Evolutionary conservation across 352 stramenopile species (phyloP).

Genomic region (Saprolegnia diclina): DNA sequence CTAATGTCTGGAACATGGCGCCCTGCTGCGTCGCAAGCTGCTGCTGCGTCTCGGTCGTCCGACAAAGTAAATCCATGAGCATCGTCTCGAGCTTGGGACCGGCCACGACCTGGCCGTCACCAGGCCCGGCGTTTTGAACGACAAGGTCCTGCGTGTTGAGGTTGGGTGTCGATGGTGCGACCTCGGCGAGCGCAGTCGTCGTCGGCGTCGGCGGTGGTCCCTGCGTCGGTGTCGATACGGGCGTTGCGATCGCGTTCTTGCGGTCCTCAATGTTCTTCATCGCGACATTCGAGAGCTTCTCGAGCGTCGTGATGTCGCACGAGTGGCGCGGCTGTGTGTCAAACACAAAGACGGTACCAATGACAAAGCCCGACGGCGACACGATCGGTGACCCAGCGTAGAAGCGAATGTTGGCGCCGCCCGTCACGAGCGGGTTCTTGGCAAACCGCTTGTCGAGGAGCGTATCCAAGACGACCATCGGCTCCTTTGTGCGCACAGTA

Average conservation of each 20-base stretch:
- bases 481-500: constrained; percentile 83
- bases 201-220: constrained; percentile 33
- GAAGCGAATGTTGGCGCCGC: constrained; percentile 80
- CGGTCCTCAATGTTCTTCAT: constrained; percentile 88
- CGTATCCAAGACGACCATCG: constrained; percentile 86
- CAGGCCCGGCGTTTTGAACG: constrained; percentile 44
- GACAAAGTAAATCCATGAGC: constrained; percentile 84
- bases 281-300: constrained; percentile 85
- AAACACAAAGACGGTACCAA: constrained; percentile 84
- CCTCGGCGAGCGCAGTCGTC: constrained; percentile 29
- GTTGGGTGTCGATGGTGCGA: constrained; percentile 37
- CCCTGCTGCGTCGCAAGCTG: constrained; percentile 86
- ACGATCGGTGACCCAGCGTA: constrained; percentile 79
- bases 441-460: constrained; percentile 80
- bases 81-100: constrained; percentile 87
- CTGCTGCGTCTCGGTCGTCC: constrained; percentile 85
- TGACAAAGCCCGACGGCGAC: constrained; percentile 67
- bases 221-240: constrained; percentile 42
- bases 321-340: constrained; percentile 80
- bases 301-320: constrained; percentile 80
- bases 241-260: constrained; percentile 73
- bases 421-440: constrained; percentile 81
- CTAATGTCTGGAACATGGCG: constrained; percentile 87
- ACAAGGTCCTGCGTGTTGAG: constrained; percentile 72
- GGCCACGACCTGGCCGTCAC: constrained; percentile 78